These are phyloP conservation scores for Glomus cerebriforme DNA, from an alignment of 192 early-diverging fungal species.

Conservation along the genomic window DNA sequence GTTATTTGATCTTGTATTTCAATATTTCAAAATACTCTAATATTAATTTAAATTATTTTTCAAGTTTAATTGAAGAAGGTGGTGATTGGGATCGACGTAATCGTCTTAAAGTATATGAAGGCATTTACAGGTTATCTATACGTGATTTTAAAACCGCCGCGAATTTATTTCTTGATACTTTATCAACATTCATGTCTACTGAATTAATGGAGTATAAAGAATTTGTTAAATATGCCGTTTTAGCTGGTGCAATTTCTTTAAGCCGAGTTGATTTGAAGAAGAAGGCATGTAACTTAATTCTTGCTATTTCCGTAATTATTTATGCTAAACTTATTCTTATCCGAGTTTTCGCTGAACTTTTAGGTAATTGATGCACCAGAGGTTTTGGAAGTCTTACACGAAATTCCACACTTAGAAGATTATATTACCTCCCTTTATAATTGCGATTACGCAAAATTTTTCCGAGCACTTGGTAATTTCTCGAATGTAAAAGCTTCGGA, in stretches of 20 bases:
- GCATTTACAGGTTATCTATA: conserved; percentile 88
- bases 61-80: conserved; percentile 92
- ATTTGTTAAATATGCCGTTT: conserved; percentile 92
- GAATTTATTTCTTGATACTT: conserved; percentile 87
- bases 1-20: conserved; percentile 35
- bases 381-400: conserved; percentile 89
- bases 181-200: conserved; percentile 94
- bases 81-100: conserved; percentile 99
- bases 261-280: conserved; percentile 92
- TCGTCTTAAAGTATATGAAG: conserved; percentile 95
- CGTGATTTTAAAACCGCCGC: conserved; percentile 95
- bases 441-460: conserved; percentile 93
- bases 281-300: conserved; percentile 61
- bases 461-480: conserved; percentile 71
- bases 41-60: conserved; percentile 11
- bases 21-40: conserved; percentile 1
- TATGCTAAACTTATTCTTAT: not conserved
- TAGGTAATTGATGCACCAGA: conserved; percentile 94
- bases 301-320: not conserved
- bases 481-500: not conserved
- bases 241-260: conserved; percentile 86
- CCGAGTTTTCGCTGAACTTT: not conserved
- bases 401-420: conserved; percentile 84
- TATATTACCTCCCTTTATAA: conserved; percentile 88
- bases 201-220: conserved; percentile 98